Percentiles rank a stretch among this genome's conserved stretches.
phyloP scores from a whole-genome alignment of 2,329 filamentous ascomycete genomes.

The Epichloe aotearoae region DNA sequence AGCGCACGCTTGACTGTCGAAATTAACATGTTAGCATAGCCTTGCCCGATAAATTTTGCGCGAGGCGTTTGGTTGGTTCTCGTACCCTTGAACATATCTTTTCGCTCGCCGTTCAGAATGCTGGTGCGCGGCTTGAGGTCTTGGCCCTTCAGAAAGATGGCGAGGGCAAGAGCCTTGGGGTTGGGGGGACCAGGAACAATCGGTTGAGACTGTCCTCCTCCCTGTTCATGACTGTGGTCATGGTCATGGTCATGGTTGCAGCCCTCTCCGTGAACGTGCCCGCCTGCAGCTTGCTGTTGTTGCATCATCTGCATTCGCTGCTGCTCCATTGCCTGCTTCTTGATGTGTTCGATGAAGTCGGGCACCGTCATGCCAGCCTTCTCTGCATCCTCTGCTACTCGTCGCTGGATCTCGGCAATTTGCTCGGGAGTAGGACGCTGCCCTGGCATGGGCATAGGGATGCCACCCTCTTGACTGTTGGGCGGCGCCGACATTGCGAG shows the following conservation, averaged over 20 bases:
- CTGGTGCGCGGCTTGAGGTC: slow-evolving; percentile 81
- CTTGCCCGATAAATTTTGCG: neutral
- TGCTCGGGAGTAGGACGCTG: slow-evolving; percentile 66
- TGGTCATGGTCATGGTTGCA: slow-evolving; percentile 18
- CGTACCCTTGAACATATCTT: slow-evolving; percentile 92
- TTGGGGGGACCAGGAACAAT: slow-evolving; percentile 72
- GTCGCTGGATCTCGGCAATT: slow-evolving; percentile 69
- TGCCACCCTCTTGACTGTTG: slow-evolving; percentile 13
- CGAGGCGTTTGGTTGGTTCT: neutral
- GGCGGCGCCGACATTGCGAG: slow-evolving; percentile 17
- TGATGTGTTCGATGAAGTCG: slow-evolving; percentile 64
- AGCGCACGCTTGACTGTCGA: slow-evolving; percentile 86
- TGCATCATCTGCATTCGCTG: slow-evolving; percentile 33
- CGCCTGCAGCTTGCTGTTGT: slow-evolving; percentile 9
- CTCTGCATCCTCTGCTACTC: slow-evolving; percentile 69
- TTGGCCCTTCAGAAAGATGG: slow-evolving; percentile 73
- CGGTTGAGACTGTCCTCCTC: slow-evolving; percentile 46
- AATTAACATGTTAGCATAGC: neutral
- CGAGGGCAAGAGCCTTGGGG: slow-evolving; percentile 76
- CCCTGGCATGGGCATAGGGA: slow-evolving; percentile 12
- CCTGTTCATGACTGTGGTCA: slow-evolving; percentile 14
- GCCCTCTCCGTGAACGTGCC: slow-evolving; percentile 10
- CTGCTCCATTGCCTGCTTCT: slow-evolving; percentile 40
- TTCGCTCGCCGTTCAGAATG: slow-evolving; percentile 89
- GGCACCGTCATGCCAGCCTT: slow-evolving; percentile 75